Evolutionary conservation across 768 basidiomycete genomes (phyloP), one percentile per base, ranked within the genome.

Genomic region (Mycena floridula): DNA sequence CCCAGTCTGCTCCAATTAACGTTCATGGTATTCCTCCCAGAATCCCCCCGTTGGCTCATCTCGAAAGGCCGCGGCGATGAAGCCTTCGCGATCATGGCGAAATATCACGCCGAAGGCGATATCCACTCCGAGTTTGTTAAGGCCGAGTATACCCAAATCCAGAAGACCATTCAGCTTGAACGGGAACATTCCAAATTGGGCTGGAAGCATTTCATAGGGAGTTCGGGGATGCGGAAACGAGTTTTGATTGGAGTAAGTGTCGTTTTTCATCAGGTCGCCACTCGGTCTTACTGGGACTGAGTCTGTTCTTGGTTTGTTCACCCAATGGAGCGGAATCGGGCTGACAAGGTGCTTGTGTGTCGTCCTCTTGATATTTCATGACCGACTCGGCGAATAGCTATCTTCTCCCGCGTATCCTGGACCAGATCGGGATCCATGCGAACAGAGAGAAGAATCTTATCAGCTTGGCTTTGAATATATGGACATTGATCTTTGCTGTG

Each of bases 321-420:
- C 79, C 5, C 78, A 81, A 50, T 81, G 78, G 79, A 76, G 74
- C 51, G 80, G 80, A 36, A 81, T 81, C 50, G 79, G 80, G 5
- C 57, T 82, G 35, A 73, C n/a, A n/a, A n/a, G n/a, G n/a, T n/a
- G n/a, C n/a, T n/a, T n/a, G n/a, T n/a, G n/a, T n/a, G n/a, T n/a
- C n/a, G n/a, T n/a, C n/a, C n/a, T n/a, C n/a, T n/a, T n/a, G n/a
- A n/a, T n/a, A n/a, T n/a, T n/a, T n/a, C n/a, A n/a, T n/a, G n/a
- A n/a, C n/a, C n/a, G n/a, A n/a, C n/a, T n/a, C n/a, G n/a, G n/a
- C n/a, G n/a, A n/a, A 28, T 43, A 75, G 74, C 9, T 77, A 77
- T 53, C 76, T 76, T 60, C 61, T 81, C 46, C 66, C 75, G n/a
- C 72, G 62, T 9, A 76, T 81, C 43, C 57, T 81, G 36, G 72